Base-by-base conservation (phyloP, 495 filamentous ascomycete species). In the Acidomyces sp. region DNA sequence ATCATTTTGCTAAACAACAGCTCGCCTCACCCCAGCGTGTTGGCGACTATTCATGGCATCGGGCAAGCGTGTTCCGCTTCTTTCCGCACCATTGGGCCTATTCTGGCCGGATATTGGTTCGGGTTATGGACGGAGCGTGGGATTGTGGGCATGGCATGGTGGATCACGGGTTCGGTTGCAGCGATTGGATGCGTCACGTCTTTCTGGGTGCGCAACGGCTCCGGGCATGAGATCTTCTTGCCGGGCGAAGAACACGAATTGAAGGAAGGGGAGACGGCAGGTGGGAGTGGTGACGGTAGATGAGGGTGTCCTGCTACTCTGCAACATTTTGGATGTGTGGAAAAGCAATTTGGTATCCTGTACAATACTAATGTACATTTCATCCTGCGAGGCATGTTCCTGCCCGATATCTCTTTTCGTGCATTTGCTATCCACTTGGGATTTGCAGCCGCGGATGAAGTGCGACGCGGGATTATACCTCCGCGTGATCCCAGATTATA, bases 1-100 rank as follows among this genome's bases (percentile, higher is more conserved):
- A 55, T 56, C 40, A 55, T 59, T 39, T 31, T 59, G 9, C 35
- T 59, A 12, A 59, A 59, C 29, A 59, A 59, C 34, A 48, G 46
- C 34, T 39, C 41, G 1, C 56, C 56, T 5, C 56, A 59, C 28
- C 56, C 56, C 3, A 49, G 46, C 24, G 56, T 59, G 7, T 43
- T 59, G 16, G 53, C 44, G 4, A 55, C 56, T 9, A 54, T 59
- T 20, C 56, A 59, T 38, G 56, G 56, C 3, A 23, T 59, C 5
- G 56, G 54, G 6, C 54, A 56, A 23, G 51, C 48, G 4, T 47
- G 46, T 13, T 51, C 44, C 24, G 45, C 54, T 6, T 49, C 50
- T 5, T 53, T 54, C 19, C 47, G 56, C 1, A 59, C 56, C 4
- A 13, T 56, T 4, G 56, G 56, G 1, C 56, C 56, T 1, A 46